Conservation (phyloP, 495 filamentous ascomycete genomes). For the Sphaerosporella brunnea region DNA sequence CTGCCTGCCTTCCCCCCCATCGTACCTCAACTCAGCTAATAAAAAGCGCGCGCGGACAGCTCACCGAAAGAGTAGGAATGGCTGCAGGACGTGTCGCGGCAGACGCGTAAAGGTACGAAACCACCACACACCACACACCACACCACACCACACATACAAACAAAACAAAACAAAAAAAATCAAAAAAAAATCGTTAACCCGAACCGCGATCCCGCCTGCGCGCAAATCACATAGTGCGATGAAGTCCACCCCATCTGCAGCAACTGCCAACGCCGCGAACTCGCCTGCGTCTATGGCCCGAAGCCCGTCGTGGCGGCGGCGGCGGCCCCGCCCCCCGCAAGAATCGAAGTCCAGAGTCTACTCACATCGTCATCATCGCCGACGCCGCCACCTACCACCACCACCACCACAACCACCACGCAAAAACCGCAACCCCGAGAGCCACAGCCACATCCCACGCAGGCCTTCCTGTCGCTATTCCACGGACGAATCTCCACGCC, state of each 20-base stretch:
- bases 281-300: conserved; percentile 1
- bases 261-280: conserved; percentile 3
- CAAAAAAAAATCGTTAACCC: no score
- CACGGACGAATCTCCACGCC: not conserved
- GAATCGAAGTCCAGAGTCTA: conserved; percentile 2
- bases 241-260: conserved; percentile 6
- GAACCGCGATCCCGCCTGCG: not conserved
- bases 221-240: conserved; percentile 1
- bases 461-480: conserved; percentile 4
- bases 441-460: not conserved
- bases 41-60: no score
- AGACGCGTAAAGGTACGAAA: conserved; percentile 5
- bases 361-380: conserved; percentile 1
- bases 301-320: not conserved
- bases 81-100: conserved; percentile 6
- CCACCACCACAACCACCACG: no score
- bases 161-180: no score
- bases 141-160: not conserved
- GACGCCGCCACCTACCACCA: not conserved
- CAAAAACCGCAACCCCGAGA: no score
- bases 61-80: not conserved
- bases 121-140: no score
- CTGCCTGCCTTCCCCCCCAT: no score
- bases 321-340: not conserved
- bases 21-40: no score